These are phyloP conservation scores for Phytopythium ostracodes DNA, from an alignment of 352 stramenopile genomes.

Conservation along the genomic window DNA sequence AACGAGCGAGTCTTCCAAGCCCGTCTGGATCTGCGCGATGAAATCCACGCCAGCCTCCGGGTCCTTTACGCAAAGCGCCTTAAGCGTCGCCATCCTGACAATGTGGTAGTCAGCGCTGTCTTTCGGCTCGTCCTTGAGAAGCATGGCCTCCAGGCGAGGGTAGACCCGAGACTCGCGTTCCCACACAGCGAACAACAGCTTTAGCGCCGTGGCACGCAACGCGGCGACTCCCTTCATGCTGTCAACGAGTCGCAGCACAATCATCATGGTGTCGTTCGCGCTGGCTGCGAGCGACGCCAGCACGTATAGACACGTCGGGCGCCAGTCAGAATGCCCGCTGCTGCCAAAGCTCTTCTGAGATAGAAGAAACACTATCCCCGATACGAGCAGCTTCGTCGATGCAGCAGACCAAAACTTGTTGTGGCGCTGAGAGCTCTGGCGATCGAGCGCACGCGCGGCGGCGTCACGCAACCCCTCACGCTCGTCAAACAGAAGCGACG, in stretches of 20 bases:
- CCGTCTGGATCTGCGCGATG: slow-evolving; percentile 52
- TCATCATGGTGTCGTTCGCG: slow-evolving; percentile 73
- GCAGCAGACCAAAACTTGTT: slow-evolving; percentile 29
- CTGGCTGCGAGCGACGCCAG: slow-evolving; percentile 38
- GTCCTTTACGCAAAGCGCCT: slow-evolving; percentile 55
- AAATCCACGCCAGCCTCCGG: slow-evolving; percentile 67
- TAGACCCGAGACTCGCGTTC: slow-evolving; percentile 63
- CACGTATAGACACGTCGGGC: slow-evolving; percentile 38
- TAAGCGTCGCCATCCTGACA: slow-evolving; percentile 59
- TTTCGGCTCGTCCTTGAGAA: slow-evolving; percentile 28
- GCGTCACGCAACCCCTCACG: slow-evolving; percentile 17
- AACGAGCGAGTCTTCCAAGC: slow-evolving; percentile 44
- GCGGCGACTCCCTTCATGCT: slow-evolving; percentile 31
- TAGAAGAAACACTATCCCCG: slow-evolving; percentile 53
- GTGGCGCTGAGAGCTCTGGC: slow-evolving; percentile 23
- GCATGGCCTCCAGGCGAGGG: slow-evolving; percentile 45
- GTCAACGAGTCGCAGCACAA: slow-evolving; percentile 66
- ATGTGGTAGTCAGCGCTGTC: slow-evolving; percentile 21
- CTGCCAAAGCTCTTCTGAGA: slow-evolving; percentile 24
- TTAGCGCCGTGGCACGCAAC: slow-evolving; percentile 44
- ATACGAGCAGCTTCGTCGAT: slow-evolving; percentile 45
- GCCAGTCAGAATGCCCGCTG: slow-evolving; percentile 1
- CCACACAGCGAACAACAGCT: slow-evolving; percentile 61
- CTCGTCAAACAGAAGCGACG: slow-evolving; percentile 34
- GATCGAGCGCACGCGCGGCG: slow-evolving; percentile 29